Evolutionary conservation across 2,329 filamentous ascomycete genomes (phyloP), one percentile per base, ranked within the genome.

Genomic region (Myrmaecium sp.): DNA sequence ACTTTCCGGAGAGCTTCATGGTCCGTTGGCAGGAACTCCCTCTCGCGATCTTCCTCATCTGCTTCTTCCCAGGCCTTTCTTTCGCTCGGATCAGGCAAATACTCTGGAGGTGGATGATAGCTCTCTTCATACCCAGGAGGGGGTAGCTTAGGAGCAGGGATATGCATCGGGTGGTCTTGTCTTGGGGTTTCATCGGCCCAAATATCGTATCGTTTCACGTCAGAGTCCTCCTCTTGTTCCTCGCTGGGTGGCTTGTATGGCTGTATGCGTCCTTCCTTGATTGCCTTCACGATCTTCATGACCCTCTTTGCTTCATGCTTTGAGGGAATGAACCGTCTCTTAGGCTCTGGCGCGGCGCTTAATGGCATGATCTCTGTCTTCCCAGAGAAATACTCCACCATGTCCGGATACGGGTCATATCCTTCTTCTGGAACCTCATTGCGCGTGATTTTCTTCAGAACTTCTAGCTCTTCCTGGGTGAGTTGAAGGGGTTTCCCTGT

Each of bases 261-360:
- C 43, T 92, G 59, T 38, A 98, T 95, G 26, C 83, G 73, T 18
- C 91, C 89, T 54, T 95, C 86, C 37, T 78, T 74, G 40, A 98
- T 98, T 19, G 89, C 89, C 44, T 80, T 82, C 28, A 95, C 89
- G 43, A 98, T 73, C 59, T 98, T 95, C 71, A 94, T 93, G 27
- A 98, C 71, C 30, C 84, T 72, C 61, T 94, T 94, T 17, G 81
- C 78, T 54, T 98, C 89, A 51, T 98, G 82, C 55, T 94, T 95
- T 24, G 86, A 95, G 5, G 91, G 89, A 6, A 98, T 60, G 50
- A 95, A 98, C 41, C 89, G 74, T 36, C 89, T 69, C 59, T 98
- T 98, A 1, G 89, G 89, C 49, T 98, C 89, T 5, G 89, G 89
- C 1, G 89, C 89, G 23, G 84, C 76, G 47, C 82, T 94, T 30